phyloP scores from a whole-genome alignment of 495 filamentous ascomycete genomes.

The Hypoxylon trugodes region DNA sequence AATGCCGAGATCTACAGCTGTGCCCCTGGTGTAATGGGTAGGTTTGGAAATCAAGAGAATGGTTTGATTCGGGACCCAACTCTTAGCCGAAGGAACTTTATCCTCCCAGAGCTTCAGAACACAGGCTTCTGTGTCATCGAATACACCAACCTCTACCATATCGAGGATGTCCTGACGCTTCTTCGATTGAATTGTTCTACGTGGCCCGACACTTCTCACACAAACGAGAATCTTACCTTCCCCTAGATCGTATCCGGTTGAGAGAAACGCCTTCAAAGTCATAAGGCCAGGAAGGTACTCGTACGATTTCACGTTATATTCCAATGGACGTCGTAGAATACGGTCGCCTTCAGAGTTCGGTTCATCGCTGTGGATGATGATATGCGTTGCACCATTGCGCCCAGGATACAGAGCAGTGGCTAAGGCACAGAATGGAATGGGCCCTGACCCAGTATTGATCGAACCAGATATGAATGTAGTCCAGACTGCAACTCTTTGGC shows the following conservation, averaged over 20 bases:
- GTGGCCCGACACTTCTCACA: constrained; percentile 63
- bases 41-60: constrained; percentile 66
- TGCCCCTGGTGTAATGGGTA: constrained; percentile 48
- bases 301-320: constrained; percentile 44
- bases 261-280: constrained; percentile 62
- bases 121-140: constrained; percentile 67
- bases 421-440: constrained; percentile 38
- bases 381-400: constrained; percentile 57
- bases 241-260: constrained; percentile 59
- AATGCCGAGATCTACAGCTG: constrained; percentile 50
- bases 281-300: constrained; percentile 57
- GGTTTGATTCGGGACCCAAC: constrained; percentile 63
- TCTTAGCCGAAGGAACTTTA: constrained; percentile 55
- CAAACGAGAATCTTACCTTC: constrained; percentile 62
- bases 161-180: constrained; percentile 50
- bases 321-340: constrained; percentile 58
- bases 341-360: constrained; percentile 45
- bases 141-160: constrained; percentile 61
- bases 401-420: constrained; percentile 62
- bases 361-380: constrained; percentile 59
- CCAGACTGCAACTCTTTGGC: constrained; percentile 55
- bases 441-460: constrained; percentile 31
- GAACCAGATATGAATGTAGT: constrained; percentile 49
- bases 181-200: constrained; percentile 60
- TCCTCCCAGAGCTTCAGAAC: constrained; percentile 64